A percentile compares a stretch with the other conserved stretches of the same genome.
Conservation (phyloP, 1,284 basidiomycete species). For the Cutaneotrichosporon sp. region DNA sequence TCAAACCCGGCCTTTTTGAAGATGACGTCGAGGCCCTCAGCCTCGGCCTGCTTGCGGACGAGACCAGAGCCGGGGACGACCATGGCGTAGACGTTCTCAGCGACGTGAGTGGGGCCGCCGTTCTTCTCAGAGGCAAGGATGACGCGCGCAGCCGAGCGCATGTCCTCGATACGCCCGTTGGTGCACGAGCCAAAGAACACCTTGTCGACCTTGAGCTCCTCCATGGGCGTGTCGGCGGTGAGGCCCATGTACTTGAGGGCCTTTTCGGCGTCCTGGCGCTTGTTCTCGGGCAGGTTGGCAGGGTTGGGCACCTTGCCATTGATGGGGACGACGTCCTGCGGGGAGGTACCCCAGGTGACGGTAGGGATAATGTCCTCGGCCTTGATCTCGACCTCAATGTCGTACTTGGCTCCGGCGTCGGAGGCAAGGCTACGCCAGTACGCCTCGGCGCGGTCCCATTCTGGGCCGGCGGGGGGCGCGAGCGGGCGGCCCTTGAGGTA, state of each 20-base stretch:
- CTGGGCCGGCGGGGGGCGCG: constrained; percentile 67
- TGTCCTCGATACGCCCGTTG: constrained; percentile 92
- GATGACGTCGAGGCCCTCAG: constrained; percentile 81
- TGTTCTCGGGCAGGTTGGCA: constrained; percentile 60
- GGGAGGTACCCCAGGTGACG: constrained; percentile 93
- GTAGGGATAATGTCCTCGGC: constrained; percentile 89
- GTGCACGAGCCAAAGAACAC: constrained; percentile 97
- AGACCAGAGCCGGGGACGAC: constrained; percentile 92
- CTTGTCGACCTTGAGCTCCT: constrained; percentile 82
- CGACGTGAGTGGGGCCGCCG: constrained; percentile 57
- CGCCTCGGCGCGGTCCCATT: constrained; percentile 80
- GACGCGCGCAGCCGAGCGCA: constrained; percentile 81
- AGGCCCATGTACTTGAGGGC: constrained; percentile 91
- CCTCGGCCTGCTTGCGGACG: constrained; percentile 91
- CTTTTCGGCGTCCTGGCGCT: constrained; percentile 69
- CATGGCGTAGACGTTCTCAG: constrained; percentile 79
- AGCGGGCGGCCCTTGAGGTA: constrained; percentile 84
- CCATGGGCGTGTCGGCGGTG: constrained; percentile 71
- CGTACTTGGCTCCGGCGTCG: constrained; percentile 85
- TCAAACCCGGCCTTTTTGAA: constrained; percentile 95
- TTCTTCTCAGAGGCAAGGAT: constrained; percentile 54
- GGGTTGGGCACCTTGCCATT: constrained; percentile 82
- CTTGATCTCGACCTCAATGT: constrained; percentile 76
- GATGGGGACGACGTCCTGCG: constrained; percentile 86
- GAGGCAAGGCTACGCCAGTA: constrained; percentile 85